A percentile compares a stretch with the other conserved stretches of the same genome.
These are phyloP conservation scores for Salix caprea DNA, from an alignment of 345 rosid genomes.

Conservation along the genomic window DNA sequence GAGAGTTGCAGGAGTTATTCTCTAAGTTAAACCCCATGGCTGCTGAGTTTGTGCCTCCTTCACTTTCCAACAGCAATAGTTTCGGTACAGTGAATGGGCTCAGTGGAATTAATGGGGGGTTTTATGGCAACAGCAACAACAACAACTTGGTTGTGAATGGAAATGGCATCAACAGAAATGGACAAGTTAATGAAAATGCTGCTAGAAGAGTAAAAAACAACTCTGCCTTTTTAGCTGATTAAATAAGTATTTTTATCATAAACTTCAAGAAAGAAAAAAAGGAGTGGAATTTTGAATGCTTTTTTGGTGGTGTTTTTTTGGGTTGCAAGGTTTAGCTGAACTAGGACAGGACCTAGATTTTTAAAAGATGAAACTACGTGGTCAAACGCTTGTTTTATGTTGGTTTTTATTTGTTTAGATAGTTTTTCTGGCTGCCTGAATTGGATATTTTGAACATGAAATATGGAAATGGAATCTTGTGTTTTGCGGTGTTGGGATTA, in stretches of 20 bases:
- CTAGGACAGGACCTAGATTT: background rate
- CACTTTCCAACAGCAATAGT: constrained; percentile 40
- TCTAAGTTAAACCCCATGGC: constrained; percentile 96
- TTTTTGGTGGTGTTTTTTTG: background rate
- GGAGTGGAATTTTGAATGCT: background rate
- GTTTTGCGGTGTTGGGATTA: background rate
- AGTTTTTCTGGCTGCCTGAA: background rate
- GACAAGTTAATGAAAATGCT: background rate
- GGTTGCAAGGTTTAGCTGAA: background rate
- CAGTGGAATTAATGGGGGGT: background rate
- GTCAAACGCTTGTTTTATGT: background rate
- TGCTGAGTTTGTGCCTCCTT: constrained; percentile 87
- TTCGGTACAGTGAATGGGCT: constrained; percentile 54
- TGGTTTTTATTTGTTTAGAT: background rate
- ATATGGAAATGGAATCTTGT: background rate
- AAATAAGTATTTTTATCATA: background rate
- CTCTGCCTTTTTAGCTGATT: background rate
- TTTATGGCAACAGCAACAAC: background rate
- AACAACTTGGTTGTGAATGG: background rate
- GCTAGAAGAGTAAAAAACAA: background rate
- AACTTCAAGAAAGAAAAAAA: background rate
- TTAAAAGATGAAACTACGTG: background rate
- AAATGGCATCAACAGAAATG: background rate
- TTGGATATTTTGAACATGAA: background rate
- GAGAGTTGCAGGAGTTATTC: constrained; percentile 67